A percentile compares a stretch with the other conserved stretches of the same genome.
These are phyloP conservation scores for Botrytis cinerea DNA, from an alignment of 2,329 filamentous ascomycete species.

Conservation along the genomic window DNA sequence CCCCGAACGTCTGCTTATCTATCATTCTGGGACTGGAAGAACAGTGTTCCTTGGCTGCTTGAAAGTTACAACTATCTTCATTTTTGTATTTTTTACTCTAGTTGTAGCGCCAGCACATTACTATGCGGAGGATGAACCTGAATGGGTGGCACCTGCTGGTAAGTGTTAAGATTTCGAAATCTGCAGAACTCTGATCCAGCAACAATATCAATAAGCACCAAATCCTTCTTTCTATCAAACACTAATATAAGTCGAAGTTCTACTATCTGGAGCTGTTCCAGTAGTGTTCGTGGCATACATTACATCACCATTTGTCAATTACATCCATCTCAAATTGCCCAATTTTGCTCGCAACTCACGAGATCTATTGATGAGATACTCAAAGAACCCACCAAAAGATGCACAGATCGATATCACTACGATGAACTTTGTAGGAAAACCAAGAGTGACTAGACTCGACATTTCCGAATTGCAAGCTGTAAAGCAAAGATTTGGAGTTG, in stretches of 20 bases:
- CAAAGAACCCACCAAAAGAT: constrained; percentile 50
- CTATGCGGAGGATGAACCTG: constrained; percentile 34
- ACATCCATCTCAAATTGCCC: constrained; percentile 70
- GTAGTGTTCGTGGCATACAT: constrained; percentile 64
- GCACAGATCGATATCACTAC: constrained; percentile 46
- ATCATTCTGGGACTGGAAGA: constrained; percentile 69
- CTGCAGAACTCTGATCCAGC: constrained; percentile 1
- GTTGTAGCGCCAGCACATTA: constrained; percentile 54
- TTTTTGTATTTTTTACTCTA: constrained; percentile 66
- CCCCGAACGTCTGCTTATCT: constrained; percentile 66
- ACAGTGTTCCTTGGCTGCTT: constrained; percentile 69
- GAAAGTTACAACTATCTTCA: constrained; percentile 70
- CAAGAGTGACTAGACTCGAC: constrained; percentile 38
- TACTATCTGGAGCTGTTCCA: constrained; percentile 63
- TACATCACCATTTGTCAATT: constrained; percentile 70
- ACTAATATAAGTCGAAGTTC: constrained; percentile 47
- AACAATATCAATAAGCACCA: not conserved
- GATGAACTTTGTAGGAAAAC: constrained; percentile 46
- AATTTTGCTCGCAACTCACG: constrained; percentile 62
- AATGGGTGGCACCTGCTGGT: constrained; percentile 38
- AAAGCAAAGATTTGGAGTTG: constrained; percentile 39
- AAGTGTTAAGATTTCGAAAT: not conserved
- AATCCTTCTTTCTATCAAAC: not conserved
- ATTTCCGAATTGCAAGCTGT: constrained; percentile 36
- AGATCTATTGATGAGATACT: constrained; percentile 53